Evolutionary conservation across 169 alveolate genomes (phyloP), one percentile per base, ranked within the genome.

Genomic region (Cryptosporidium viatorum): DNA sequence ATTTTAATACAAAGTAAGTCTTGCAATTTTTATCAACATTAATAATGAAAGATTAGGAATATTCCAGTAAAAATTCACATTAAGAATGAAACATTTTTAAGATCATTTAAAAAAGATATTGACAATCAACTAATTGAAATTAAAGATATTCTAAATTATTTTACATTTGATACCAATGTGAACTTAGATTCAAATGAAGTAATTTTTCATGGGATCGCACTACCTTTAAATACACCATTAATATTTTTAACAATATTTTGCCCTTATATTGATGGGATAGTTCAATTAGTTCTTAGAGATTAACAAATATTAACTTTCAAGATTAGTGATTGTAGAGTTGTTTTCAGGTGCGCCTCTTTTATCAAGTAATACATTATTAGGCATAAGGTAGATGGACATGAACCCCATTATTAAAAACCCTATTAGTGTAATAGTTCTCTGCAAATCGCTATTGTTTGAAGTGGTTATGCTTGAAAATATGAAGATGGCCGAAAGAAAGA

Each of bases 351-450:
- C 33, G 7, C 29, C 62, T 41, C 18, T 16, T 10, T n/a, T 5
- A 23, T 62, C 75, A 9, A 80, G 33, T 8, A 43, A 23, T 8
- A 58, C 51, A 31, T 73, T 73, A 21, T 35, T 80, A 16, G 89
- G 89, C 50, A 80, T 41, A n/a, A 80, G 9, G 45, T 80, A 80
- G 6, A 43, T 23, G 2, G 89, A 62, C 80, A 80, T 80, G 37
- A 80, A 80, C 4, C 80, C 89, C 89, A 80, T 80, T 18, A 39
- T 33, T 26, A 80, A 3, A 39, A 80, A 80, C 41, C 89, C 89
- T 4, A 80, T 37, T 3, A 80, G 52, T 41, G 75, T 80, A 10
- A 31, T 80, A 12, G 67, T 62, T 26, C 89, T 60, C 33, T 80
- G 89, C 14, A 62, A 8, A 37, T 80, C 89, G 26, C 89, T 80